Evolutionary conservation across 805 yeast species (phyloP).

Genomic region (Saccharomycopsis sp.): DNA sequence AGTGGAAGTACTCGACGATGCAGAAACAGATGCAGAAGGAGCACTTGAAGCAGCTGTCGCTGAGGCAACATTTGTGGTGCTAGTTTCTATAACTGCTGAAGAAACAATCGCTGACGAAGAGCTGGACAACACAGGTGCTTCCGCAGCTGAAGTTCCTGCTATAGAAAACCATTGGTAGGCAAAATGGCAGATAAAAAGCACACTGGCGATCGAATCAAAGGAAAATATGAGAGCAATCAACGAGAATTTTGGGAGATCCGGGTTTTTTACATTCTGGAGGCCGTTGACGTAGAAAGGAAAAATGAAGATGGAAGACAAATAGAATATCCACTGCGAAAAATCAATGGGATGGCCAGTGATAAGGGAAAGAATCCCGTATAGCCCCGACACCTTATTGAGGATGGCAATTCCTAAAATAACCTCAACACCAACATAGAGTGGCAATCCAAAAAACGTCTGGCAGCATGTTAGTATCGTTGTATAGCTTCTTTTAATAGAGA

Average conservation of each 20-base stretch:
- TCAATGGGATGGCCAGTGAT: slow-evolving; percentile 86
- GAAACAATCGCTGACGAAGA: slow-evolving; percentile 1
- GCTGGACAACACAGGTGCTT: slow-evolving; percentile 15
- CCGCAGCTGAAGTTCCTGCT: slow-evolving; percentile 20
- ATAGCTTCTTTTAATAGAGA: slow-evolving; percentile 5
- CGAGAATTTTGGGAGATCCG: slow-evolving; percentile 55
- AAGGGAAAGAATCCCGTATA: slow-evolving; percentile 77
- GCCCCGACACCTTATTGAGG: slow-evolving; percentile 83
- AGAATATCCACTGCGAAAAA: slow-evolving; percentile 75
- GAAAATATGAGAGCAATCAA: slow-evolving; percentile 56
- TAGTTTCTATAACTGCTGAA: background rate
- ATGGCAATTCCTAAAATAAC: slow-evolving; percentile 66
- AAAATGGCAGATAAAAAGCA: slow-evolving; percentile 68
- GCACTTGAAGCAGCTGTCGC: background rate
- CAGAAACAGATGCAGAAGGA: background rate
- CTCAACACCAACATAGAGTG: slow-evolving; percentile 85
- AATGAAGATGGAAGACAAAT: slow-evolving; percentile 54
- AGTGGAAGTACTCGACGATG: slow-evolving; percentile 4
- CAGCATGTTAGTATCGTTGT: slow-evolving; percentile 14
- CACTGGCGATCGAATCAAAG: slow-evolving; percentile 60
- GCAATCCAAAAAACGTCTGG: slow-evolving; percentile 64
- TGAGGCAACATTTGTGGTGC: slow-evolving; percentile 11
- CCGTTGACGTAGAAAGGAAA: slow-evolving; percentile 64
- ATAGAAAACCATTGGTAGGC: slow-evolving; percentile 64
- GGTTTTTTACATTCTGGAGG: slow-evolving; percentile 41